Conservation (phyloP, 441 rosid species). For the Hura crepitans region DNA sequence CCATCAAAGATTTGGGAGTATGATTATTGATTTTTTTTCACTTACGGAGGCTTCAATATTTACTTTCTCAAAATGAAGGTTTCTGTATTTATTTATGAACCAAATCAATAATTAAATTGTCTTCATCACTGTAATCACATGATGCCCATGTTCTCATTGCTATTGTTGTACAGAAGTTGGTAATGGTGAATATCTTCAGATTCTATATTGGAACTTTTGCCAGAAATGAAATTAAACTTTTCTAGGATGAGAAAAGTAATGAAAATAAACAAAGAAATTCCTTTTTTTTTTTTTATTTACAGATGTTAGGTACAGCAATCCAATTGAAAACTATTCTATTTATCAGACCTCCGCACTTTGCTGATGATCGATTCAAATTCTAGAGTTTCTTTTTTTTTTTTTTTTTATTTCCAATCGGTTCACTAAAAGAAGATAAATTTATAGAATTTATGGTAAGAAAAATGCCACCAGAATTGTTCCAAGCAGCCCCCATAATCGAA, state of each 20-base stretch:
- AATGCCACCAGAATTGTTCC: slow-evolving; percentile 18
- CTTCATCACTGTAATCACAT: neutral
- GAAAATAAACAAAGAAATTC: neutral
- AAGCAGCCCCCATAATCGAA: slow-evolving; percentile 20
- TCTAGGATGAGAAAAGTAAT: neutral
- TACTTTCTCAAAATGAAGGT: too few species aligned
- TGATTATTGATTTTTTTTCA: too few species aligned
- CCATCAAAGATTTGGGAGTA: too few species aligned
- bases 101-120: neutral
- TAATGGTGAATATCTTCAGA: too few species aligned
- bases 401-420: slow-evolving; percentile 2
- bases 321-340: slow-evolving; percentile 2
- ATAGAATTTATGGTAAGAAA: slow-evolving; percentile 14
- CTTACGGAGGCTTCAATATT: too few species aligned
- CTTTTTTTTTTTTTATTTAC: too few species aligned
- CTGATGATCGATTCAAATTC: too few species aligned
- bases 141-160: neutral
- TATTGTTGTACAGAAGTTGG: neutral
- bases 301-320: slow-evolving; percentile 5
- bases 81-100: too few species aligned
- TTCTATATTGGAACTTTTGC: neutral
- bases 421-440: neutral
- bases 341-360: too few species aligned
- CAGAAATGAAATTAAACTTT: neutral
- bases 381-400: neutral